A percentile compares a stretch with the other conserved stretches of the same genome.
Evolutionary conservation across 176 grass and related monocot genomes (phyloP).

Genomic region (Eremochloa ophiuroides): DNA sequence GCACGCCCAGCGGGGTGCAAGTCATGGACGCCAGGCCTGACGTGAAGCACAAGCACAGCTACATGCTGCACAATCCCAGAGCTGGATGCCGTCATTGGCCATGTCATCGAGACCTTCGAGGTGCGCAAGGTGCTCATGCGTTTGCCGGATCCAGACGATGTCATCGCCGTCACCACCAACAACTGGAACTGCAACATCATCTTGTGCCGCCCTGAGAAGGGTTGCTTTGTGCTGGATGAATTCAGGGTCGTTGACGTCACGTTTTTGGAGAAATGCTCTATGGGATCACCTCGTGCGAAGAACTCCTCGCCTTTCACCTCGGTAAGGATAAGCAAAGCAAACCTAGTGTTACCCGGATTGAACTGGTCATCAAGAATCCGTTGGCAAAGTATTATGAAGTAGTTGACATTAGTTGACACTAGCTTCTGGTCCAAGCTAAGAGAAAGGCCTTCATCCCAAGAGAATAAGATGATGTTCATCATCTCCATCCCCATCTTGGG

Average conservation of each 20-base stretch:
- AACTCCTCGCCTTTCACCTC: background rate
- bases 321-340: background rate
- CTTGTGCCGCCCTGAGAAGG: background rate
- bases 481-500: too few relatives aligned
- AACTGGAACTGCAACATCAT: background rate
- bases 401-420: background rate
- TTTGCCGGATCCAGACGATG: background rate
- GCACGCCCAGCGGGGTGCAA: too few relatives aligned
- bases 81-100: background rate
- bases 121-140: background rate
- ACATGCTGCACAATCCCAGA: background rate
- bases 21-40: too few relatives aligned
- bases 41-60: background rate
- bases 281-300: background rate
- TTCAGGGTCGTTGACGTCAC: background rate
- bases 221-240: rapidly evolving
- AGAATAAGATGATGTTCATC: too few relatives aligned
- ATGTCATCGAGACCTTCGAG: background rate
- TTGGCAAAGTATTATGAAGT: background rate
- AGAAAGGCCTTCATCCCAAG: too few relatives aligned
- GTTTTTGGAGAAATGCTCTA: background rate
- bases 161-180: background rate
- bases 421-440: too few relatives aligned
- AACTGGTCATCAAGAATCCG: background rate
- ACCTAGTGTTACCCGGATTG: background rate